A percentile compares a stretch with the other conserved stretches of the same genome.
phyloP scores from a whole-genome alignment of 352 stramenopile species.

The Phytophthora pini region DNA sequence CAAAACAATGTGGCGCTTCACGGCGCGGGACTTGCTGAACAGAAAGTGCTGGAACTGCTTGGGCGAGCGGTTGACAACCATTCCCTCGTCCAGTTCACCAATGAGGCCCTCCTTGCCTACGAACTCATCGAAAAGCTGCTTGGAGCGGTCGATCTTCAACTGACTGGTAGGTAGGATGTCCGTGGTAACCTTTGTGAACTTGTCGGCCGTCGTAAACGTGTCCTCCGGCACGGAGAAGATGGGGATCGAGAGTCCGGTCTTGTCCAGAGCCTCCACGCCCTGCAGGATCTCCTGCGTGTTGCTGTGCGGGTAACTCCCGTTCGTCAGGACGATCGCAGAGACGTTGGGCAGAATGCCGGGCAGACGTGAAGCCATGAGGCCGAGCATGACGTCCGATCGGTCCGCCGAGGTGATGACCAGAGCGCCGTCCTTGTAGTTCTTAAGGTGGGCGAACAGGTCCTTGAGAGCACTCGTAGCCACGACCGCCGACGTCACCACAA shows the following conservation, averaged over 20 bases:
- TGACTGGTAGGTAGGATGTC: constrained; percentile 76
- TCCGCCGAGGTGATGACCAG: constrained; percentile 83
- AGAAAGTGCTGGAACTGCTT: constrained; percentile 90
- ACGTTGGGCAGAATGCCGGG: constrained; percentile 73
- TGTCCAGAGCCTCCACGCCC: constrained; percentile 72
- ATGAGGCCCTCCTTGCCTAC: constrained; percentile 73
- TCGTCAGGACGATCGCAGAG: constrained; percentile 76
- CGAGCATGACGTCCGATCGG: constrained; percentile 75
- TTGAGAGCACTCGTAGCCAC: constrained; percentile 76
- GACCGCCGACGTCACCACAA: constrained; percentile 70
- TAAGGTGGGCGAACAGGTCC: constrained; percentile 78
- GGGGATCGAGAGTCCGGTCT: constrained; percentile 69
- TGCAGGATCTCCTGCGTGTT: constrained; percentile 78
- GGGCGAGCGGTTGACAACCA: constrained; percentile 69
- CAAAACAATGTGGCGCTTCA: constrained; percentile 84
- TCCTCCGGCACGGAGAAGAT: constrained; percentile 76
- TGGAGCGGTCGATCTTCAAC: constrained; percentile 74
- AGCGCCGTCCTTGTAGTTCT: constrained; percentile 79
- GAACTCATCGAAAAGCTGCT: constrained; percentile 68
- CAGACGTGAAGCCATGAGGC: constrained; percentile 70
- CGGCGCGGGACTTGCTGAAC: constrained; percentile 75
- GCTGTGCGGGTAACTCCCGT: constrained; percentile 77
- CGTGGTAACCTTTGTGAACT: constrained; percentile 63
- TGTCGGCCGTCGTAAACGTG: constrained; percentile 67
- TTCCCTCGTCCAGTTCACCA: constrained; percentile 66